Conservation (phyloP, 805 yeast genomes). For the Monosporozyma siamensis region DNA sequence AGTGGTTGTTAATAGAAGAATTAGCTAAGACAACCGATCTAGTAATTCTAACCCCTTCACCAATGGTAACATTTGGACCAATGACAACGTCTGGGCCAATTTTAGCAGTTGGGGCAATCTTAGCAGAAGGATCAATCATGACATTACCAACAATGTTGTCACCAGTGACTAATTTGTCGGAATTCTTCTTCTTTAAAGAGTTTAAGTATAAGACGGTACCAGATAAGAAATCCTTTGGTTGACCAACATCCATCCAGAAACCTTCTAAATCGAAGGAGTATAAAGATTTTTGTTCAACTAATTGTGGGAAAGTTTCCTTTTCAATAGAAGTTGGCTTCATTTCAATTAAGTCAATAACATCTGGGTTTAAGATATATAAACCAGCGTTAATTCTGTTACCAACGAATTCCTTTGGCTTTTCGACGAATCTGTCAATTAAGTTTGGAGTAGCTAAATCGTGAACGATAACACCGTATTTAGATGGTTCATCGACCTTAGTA, state of each 20-base stretch:
- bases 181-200: slow-evolving; percentile 72
- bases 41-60: slow-evolving; percentile 97
- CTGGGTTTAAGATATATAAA: slow-evolving; percentile 94
- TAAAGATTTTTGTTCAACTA: slow-evolving; percentile 80
- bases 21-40: slow-evolving; percentile 88
- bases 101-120: slow-evolving; percentile 83
- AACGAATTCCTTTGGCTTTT: slow-evolving; percentile 98
- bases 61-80: slow-evolving; percentile 92
- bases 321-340: slow-evolving; percentile 98
- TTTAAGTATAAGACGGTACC: slow-evolving; percentile 90
- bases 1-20: slow-evolving; percentile 91
- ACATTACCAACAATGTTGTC: slow-evolving; percentile 82
- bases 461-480: slow-evolving; percentile 98
- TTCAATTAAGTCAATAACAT: slow-evolving; percentile 92
- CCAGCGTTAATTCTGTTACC: slow-evolving; percentile 99
- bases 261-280: slow-evolving; percentile 98
- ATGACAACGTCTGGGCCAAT: slow-evolving; percentile 97
- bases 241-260: slow-evolving; percentile 99
- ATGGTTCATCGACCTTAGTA: slow-evolving; percentile 98
- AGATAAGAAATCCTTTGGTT: slow-evolving; percentile 97
- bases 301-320: slow-evolving; percentile 97
- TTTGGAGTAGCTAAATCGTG: slow-evolving; percentile 92
- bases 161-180: slow-evolving; percentile 60
- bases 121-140: slow-evolving; percentile 89
- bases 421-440: slow-evolving; percentile 96